A percentile compares a stretch with the other conserved stretches of the same genome.
phyloP scores from a whole-genome alignment of 2,329 filamentous ascomycete genomes.

The Plectosphaerella sp. region DNA sequence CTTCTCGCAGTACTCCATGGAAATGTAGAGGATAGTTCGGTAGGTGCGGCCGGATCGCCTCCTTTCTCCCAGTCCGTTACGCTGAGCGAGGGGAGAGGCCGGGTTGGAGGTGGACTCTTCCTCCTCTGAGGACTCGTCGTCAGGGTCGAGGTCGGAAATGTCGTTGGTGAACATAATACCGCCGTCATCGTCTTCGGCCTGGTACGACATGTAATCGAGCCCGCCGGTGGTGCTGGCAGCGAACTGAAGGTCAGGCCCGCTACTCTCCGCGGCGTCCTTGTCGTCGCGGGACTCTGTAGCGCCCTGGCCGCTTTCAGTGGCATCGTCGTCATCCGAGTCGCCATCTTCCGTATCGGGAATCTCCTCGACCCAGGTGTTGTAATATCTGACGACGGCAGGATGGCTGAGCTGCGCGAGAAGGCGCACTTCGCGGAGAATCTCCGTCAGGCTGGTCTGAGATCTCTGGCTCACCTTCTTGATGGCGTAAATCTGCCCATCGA shows the following conservation, averaged over 20 bases:
- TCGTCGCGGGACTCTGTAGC: conserved; percentile 31
- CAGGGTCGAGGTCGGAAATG: conserved; percentile 27
- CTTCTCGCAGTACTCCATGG: conserved; percentile 98
- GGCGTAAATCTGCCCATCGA: conserved; percentile 90
- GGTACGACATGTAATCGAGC: conserved; percentile 86
- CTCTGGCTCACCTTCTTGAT: conserved; percentile 94
- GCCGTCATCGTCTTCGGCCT: conserved; percentile 37
- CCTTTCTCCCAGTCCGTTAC: conserved; percentile 10
- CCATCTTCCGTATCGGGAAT: conserved; percentile 46
- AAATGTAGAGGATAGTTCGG: conserved; percentile 84
- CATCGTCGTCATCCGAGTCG: not conserved
- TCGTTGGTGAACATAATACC: conserved; percentile 15
- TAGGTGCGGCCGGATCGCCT: conserved; percentile 43
- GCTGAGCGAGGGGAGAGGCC: not conserved
- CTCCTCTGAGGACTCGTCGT: conserved; percentile 30
- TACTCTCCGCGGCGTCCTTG: too few species aligned
- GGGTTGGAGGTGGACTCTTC: not conserved
- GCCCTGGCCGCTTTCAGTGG: conserved; percentile 46
- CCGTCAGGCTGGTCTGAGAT: conserved; percentile 72
- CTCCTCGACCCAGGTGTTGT: conserved; percentile 91
- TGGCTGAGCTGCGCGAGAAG: conserved; percentile 90
- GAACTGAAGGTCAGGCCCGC: conserved; percentile 48
- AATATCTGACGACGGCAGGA: conserved; percentile 82
- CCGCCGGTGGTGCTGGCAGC: conserved; percentile 66
- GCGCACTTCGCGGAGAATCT: conserved; percentile 81